Conservation (phyloP, 2,329 filamentous ascomycete genomes). For the Dactylellina sp. region DNA sequence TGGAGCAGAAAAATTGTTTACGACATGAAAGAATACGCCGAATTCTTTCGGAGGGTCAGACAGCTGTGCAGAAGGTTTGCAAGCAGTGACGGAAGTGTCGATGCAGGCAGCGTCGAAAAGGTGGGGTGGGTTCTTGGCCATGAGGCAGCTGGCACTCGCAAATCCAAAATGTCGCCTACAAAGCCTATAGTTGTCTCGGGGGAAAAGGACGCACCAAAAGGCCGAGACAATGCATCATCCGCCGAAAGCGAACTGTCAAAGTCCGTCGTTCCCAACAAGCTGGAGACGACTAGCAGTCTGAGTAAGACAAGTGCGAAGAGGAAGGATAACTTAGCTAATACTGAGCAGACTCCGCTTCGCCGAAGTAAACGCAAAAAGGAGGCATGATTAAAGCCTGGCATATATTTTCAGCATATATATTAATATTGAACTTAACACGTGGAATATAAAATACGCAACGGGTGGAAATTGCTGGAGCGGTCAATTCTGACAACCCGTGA, state of each 20-base stretch:
- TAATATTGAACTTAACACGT: slow-evolving; percentile 9
- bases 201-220: not conserved
- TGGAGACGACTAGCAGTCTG: slow-evolving; percentile 50
- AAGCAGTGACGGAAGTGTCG: slow-evolving; percentile 5
- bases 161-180: not conserved
- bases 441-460: slow-evolving; percentile 21
- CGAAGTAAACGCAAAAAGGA: slow-evolving; percentile 52
- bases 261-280: slow-evolving; percentile 6
- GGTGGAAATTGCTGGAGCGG: slow-evolving; percentile 6
- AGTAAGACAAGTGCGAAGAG: slow-evolving; percentile 55
- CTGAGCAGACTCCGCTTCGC: slow-evolving; percentile 27
- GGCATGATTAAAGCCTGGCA: slow-evolving; percentile 21
- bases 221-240: slow-evolving; percentile 24
- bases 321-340: slow-evolving; percentile 40
- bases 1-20: slow-evolving; percentile 74
- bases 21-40: slow-evolving; percentile 74
- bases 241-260: slow-evolving; percentile 47
- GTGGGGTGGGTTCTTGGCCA: slow-evolving; percentile 53
- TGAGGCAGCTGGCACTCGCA: slow-evolving; percentile 30
- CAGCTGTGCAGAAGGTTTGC: slow-evolving; percentile 34
- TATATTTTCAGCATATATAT: not conserved
- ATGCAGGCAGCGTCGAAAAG: slow-evolving; percentile 44
- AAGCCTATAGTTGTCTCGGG: not conserved
- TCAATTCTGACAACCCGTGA: slow-evolving; percentile 1
- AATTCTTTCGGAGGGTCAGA: slow-evolving; percentile 65